Conservation (phyloP, 169 alveolate species). For the Plasmodium vivax region DNA sequence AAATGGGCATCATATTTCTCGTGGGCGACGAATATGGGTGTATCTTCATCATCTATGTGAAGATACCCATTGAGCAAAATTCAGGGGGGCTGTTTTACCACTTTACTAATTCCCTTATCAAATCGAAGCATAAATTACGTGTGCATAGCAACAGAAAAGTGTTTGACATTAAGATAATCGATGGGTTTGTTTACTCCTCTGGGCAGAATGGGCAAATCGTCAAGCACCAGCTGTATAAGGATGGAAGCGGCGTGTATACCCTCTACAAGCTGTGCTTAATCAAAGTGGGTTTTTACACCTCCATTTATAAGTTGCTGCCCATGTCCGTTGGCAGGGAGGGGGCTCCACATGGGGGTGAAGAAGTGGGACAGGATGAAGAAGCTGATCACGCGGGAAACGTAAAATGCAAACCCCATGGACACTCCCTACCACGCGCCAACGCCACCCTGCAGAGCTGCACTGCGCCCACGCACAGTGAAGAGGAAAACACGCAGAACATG, state of each 20-base stretch:
- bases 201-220: constrained; percentile 61
- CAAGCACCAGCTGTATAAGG: constrained; percentile 58
- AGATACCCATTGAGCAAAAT: constrained; percentile 24
- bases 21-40: constrained; percentile 75
- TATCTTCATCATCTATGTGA: constrained; percentile 49
- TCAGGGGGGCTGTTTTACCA: not conserved
- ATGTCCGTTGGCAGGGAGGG: not conserved
- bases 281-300: constrained; percentile 52
- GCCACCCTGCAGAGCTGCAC: not conserved
- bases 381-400: not conserved
- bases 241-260: constrained; percentile 34
- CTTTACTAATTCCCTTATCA: constrained; percentile 7
- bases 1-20: constrained; percentile 26
- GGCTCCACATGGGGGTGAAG: not conserved
- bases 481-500: constrained; percentile 5
- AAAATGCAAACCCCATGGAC: not conserved
- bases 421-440: not conserved
- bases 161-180: constrained; percentile 58
- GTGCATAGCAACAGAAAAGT: constrained; percentile 70
- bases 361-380: not conserved
- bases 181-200: constrained; percentile 55
- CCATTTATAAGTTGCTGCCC: constrained; percentile 56
- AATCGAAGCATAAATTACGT: constrained; percentile 31
- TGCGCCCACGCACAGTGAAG: not conserved
- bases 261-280: constrained; percentile 46